Evolutionary conservation across 805 yeast genomes (phyloP), one percentile per base, ranked within the genome.

Genomic region (Isabelozyma heimii): DNA sequence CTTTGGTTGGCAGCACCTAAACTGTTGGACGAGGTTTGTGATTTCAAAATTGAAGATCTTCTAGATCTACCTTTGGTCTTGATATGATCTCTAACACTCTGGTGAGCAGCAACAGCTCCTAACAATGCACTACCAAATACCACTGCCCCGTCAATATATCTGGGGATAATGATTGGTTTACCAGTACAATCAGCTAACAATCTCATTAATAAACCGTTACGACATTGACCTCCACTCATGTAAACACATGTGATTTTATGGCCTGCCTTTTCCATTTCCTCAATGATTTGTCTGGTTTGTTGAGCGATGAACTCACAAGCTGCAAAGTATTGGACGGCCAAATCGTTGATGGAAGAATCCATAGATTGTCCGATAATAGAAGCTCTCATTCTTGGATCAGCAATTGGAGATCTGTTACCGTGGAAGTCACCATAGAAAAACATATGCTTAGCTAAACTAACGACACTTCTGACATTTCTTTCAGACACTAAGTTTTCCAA

Each of bases 281-380:
- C 94, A 35, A 92, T 85, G 62, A 94, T 94, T 60, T 94, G 99
- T 60, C 97, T 83, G 0, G 98, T 92, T 73, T 94, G 99, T 65
- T 91, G 97, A 44, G 97, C 97, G 66, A 94, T 91, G 60, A 94
- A 94, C 72, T 94, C 99, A 68, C 97, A 90, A 4, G 98, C 97
- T 14, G 89, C 97, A 44, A 91, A 79, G 63, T 94, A 94, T 56
- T 83, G 85, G 51, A 89, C 66, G 0, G 97, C 97, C 56, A 94
- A 75, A 52, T 88, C 89, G 58, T 91, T 89, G 40, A 94, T 73
- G 0, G 96, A 84, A 9, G 80, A 73, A 65, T 94, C 98, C 96
- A 94, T 89, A 2, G 92, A 82, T 60, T 88, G 91, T 3, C 99
- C 99, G 55, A 91, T 86, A 51, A 94, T 85, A 2, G 91, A 81